phyloP scores from a whole-genome alignment of 768 basidiomycete genomes.

The Lactifluus piperatus region DNA sequence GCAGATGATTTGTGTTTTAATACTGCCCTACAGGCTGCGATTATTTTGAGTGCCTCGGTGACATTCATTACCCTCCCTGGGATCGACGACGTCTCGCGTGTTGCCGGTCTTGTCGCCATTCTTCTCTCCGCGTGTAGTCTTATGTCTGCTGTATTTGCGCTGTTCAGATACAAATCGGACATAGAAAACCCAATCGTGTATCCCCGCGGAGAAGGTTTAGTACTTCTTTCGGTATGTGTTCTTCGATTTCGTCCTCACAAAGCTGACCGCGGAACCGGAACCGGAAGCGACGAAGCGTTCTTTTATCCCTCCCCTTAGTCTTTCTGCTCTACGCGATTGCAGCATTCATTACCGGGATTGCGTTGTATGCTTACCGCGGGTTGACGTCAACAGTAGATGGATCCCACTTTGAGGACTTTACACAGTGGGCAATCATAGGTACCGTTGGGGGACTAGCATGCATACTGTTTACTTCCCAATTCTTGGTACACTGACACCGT shows the following conservation, averaged over 20 bases:
- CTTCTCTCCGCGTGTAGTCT: conserved; percentile 63
- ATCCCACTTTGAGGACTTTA: conserved; percentile 48
- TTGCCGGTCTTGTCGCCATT: conserved; percentile 59
- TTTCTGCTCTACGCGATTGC: conserved; percentile 64
- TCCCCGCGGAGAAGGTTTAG: conserved; percentile 45
- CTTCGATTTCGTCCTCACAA: conserved; percentile 5
- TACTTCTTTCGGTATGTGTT: conserved; percentile 38
- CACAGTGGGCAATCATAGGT: conserved; percentile 55
- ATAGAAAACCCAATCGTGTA: conserved; percentile 42
- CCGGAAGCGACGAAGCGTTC: conserved; percentile 46
- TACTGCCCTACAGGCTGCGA: conserved; percentile 49
- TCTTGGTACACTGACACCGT: conserved; percentile 18
- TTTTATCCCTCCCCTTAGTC: conserved; percentile 66
- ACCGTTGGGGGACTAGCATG: conserved; percentile 56
- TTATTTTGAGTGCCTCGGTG: conserved; percentile 72
- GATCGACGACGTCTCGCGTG: conserved; percentile 52
- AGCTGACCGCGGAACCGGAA: conserved; percentile 7
- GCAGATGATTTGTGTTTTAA: neutral
- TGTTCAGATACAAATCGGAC: conserved; percentile 64
- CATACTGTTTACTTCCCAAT: conserved; percentile 46
- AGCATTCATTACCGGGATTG: conserved; percentile 56
- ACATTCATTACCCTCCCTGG: conserved; percentile 76
- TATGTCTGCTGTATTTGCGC: conserved; percentile 56
- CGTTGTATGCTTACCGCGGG: conserved; percentile 57
- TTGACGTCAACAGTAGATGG: conserved; percentile 32